Evolutionary conservation across 2,329 filamentous ascomycete species (phyloP), one percentile per base, ranked within the genome.

Genomic region (Colletotrichum orbiculare): DNA sequence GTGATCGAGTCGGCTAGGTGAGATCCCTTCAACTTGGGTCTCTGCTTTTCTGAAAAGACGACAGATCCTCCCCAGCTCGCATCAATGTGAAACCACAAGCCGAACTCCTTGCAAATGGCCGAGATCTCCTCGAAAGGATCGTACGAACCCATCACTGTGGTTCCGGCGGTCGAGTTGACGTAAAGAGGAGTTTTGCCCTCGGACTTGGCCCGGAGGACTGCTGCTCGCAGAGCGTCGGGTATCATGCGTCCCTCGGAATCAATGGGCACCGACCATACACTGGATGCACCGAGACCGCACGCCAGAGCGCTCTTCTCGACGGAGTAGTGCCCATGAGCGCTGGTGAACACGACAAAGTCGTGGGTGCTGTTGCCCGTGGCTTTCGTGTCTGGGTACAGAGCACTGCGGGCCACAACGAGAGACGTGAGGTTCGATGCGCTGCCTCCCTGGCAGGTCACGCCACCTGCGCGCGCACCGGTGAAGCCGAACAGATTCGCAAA

Each of bases 271-370:
- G 84, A 74, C 77, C 91, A 88, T 34, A 97, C 94, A 67, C 88
- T 88, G 17, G 83, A 81, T 35, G 87, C 89, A 9, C 96, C 96
- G 42, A 99, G 86, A 0, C 96, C 96, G 71, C 91, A 91, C 73
- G 95, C 91, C 74, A 95, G 91, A n/a, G 94, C 94, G 3, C 94
- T 94, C 80, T 98, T 98, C 73, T 97, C 93, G 34, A 98, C 87
- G 6, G 90, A 94, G 81, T 98, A 99, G 82, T 98, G 96, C 0
- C 95, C 94, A 76, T 98, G 94, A 1, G 85, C 88, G 69, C 89
- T 93, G 3, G 95, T 97, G 80, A 98, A 97, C 59, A 97, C 79
- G 17, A 93, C 90, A 72, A 97, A 95, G 17, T 85, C 83, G 67
- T 82, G 78, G 4, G 75, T 73, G 1, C 82, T 85, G 73, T 94